phyloP scores from a whole-genome alignment of 805 yeast genomes.

The Suhomyces sp. region DNA sequence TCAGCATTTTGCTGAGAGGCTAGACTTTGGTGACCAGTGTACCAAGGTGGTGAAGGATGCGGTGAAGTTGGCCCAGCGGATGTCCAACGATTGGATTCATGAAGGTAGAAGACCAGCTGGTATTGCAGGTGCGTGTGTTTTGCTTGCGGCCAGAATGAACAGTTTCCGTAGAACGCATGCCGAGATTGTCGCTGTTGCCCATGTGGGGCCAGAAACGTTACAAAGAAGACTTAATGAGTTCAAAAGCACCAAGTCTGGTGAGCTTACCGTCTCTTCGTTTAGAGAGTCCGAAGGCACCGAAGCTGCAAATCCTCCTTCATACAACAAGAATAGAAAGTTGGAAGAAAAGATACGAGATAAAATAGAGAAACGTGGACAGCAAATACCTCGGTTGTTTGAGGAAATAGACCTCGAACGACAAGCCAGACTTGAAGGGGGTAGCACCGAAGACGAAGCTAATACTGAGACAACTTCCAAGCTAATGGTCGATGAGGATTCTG shows the following conservation, averaged over 20 bases:
- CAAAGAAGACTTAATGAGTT: constrained; percentile 90
- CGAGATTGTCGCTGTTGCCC: constrained; percentile 93
- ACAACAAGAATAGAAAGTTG: constrained; percentile 53
- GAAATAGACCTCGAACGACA: neutral
- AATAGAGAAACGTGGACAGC: constrained; percentile 5
- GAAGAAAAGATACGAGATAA: constrained; percentile 37
- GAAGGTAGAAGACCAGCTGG: constrained; percentile 99
- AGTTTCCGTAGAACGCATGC: constrained; percentile 87
- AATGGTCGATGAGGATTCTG: neutral
- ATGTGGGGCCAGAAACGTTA: constrained; percentile 90
- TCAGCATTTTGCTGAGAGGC: constrained; percentile 86
- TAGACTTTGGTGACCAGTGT: constrained; percentile 73
- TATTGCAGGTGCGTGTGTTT: constrained; percentile 92
- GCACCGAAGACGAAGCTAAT: neutral
- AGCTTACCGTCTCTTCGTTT: constrained; percentile 69
- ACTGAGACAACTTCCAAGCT: neutral
- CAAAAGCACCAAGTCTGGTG: constrained; percentile 69
- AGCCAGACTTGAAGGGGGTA: too few species aligned
- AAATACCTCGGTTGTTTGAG: neutral
- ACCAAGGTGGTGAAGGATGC: constrained; percentile 86
- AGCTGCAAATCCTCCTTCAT: constrained; percentile 81
- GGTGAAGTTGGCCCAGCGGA: constrained; percentile 76
- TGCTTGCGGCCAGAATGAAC: constrained; percentile 96
- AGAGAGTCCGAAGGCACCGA: constrained; percentile 48
- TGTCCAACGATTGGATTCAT: constrained; percentile 94